Base-by-base conservation (phyloP, 345 rosid genomes). In the Acer yangbiense region DNA sequence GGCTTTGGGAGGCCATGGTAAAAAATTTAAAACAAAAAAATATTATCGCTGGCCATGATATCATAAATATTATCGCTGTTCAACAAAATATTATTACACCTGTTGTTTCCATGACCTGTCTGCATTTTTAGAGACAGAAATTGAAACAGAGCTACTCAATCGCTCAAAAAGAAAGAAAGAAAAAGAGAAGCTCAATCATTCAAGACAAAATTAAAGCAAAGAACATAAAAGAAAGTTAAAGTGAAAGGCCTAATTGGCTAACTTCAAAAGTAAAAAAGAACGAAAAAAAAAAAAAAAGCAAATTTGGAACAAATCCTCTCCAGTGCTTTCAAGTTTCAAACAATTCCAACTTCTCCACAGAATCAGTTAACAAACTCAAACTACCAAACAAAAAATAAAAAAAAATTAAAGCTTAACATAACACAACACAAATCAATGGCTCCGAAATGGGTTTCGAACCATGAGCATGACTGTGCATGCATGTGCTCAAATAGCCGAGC, bases 401-500 rank as follows among this genome's bases (percentile, higher is more conserved):
- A 4, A 8, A 77, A 46, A 10, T 1, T 41, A 77, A 80, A 65
- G 69, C 68, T 71, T 66, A 66, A 50, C 62, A 77, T 10, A 9
- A 20, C 66, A 63, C 73, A 81, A 55, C 43, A 58, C 68, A 21
- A 60, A 20, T 41, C 48, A 64, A 14, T 21, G 57, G 29, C 65
- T 11, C 75, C 10, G 70, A 65, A 41, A 58, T 32, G 60, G 25
- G 20, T 4, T 4, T 57, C 68, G 66, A 72, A 58, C 13, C 41
- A 57, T 73, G 18, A 75, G 55, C 25, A 9, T 35, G 65, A 75
- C 48, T 52, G 10, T 63, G 64, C 12, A 46, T 61, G 43, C 16
- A 35, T 35, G 39, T 35, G 69, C 69, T 61, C 80, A 72, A 54
- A 50, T 43, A 65, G 66, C 68, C 68, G 75, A 70, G 54, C 79